Conservation (phyloP, 345 rosid species). For the Hypericum androsaemum region DNA sequence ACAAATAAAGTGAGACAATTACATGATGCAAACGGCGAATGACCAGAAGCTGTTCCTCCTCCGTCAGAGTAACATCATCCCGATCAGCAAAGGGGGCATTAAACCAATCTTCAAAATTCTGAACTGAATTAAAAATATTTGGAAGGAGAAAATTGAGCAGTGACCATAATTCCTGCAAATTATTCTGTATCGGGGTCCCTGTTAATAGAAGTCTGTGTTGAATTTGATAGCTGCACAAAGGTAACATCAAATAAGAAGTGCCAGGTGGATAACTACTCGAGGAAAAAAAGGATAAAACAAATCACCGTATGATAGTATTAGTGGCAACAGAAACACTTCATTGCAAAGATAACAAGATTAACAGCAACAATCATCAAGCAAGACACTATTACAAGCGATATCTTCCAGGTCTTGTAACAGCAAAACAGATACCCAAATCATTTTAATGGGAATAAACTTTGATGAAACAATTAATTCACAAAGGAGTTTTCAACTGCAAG, state of each 20-base stretch:
- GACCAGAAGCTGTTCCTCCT: constrained; percentile 86
- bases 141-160: constrained; percentile 98
- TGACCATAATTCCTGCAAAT: constrained; percentile 96
- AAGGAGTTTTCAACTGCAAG: too few relatives aligned
- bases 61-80: constrained; percentile 72
- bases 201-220: constrained; percentile 90
- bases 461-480: too few relatives aligned
- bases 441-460: too few relatives aligned
- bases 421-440: too few relatives aligned
- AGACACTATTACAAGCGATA: too few relatives aligned
- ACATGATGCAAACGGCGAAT: constrained; percentile 97
- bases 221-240: constrained; percentile 67
- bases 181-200: constrained; percentile 97
- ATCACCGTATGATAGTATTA: too few relatives aligned
- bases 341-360: too few relatives aligned
- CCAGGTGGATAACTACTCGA: not conserved
- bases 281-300: not conserved
- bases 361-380: too few relatives aligned
- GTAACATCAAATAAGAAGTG: constrained; percentile 19
- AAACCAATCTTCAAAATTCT: constrained; percentile 97
- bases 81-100: constrained; percentile 98
- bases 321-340: too few relatives aligned
- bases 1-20: constrained; percentile 18
- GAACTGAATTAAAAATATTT: constrained; percentile 79
- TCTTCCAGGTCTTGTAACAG: too few relatives aligned